phyloP scores from a whole-genome alignment of 257 asterid genomes.

The Ophiorrhiza pumila region DNA sequence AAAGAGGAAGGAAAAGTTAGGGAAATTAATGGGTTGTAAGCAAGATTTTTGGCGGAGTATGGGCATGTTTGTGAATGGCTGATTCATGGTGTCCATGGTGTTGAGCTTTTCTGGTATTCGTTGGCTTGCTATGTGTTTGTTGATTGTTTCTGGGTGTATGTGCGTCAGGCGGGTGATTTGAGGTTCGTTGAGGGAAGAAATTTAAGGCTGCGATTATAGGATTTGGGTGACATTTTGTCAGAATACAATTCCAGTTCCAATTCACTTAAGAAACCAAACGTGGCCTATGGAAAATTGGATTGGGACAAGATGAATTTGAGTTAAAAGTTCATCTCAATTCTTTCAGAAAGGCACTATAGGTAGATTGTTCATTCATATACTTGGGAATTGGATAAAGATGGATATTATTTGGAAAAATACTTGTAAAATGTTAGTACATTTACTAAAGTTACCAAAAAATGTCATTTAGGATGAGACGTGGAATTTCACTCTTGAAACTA shows the following conservation, averaged over 20 bases:
- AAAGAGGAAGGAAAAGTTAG: background rate
- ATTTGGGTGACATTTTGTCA: too few relatives aligned
- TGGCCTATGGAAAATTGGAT: background rate
- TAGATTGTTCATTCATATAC: background rate
- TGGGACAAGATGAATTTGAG: background rate
- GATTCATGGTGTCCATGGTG: background rate
- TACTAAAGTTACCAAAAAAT: background rate
- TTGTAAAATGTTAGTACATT: background rate
- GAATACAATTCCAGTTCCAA: too few relatives aligned
- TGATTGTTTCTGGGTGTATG: too few relatives aligned
- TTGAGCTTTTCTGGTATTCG: too few relatives aligned
- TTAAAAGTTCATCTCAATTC: background rate
- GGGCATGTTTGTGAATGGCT: background rate
- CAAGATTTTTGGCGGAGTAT: background rate
- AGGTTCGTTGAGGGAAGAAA: too few relatives aligned
- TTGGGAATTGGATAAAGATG: background rate
- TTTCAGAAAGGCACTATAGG: background rate
- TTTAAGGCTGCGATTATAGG: too few relatives aligned
- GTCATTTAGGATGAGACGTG: background rate
- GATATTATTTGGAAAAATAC: background rate
- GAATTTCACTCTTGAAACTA: background rate
- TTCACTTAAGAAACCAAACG: too few relatives aligned
- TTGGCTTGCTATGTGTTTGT: too few relatives aligned
- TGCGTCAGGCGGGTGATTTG: too few relatives aligned
- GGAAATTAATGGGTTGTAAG: background rate